A percentile compares a stretch with the other conserved stretches of the same genome.
phyloP scores from a whole-genome alignment of 108 stramenopile genomes.

The Skeletonema tropicum region DNA sequence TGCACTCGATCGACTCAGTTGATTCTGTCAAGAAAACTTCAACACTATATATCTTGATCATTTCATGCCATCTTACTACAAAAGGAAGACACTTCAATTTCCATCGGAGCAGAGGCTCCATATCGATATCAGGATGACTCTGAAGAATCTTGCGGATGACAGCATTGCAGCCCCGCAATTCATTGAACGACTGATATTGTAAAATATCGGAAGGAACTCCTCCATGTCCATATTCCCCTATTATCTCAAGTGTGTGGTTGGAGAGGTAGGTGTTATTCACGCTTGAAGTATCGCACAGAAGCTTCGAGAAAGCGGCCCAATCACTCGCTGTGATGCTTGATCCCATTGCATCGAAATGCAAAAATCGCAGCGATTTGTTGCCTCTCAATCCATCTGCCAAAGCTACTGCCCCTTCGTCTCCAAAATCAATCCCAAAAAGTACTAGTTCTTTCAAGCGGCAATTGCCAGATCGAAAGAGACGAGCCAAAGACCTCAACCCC shows the following conservation, averaged over 20 bases:
- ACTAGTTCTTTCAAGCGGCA: neutral
- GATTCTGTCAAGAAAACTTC: neutral
- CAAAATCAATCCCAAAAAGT: neutral
- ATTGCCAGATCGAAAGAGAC: neutral
- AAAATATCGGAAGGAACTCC: neutral
- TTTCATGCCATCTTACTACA: neutral
- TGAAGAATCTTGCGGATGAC: neutral
- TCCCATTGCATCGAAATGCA: too few relatives aligned
- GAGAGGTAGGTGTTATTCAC: slow-evolving; percentile 16
- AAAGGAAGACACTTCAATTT: neutral
- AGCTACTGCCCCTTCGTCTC: neutral
- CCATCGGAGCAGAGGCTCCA: neutral
- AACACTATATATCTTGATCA: too few relatives aligned
- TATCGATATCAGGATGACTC: neutral
- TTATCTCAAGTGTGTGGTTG: too few relatives aligned
- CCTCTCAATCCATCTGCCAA: slow-evolving; percentile 1
- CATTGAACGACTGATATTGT: too few relatives aligned
- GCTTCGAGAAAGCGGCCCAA: slow-evolving; percentile 4
- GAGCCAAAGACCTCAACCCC: neutral
- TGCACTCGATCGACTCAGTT: neutral
- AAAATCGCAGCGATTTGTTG: neutral
- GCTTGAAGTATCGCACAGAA: slow-evolving; percentile 19
- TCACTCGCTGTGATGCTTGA: too few relatives aligned
- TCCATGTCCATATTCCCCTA: too few relatives aligned
- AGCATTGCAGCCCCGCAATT: neutral